A percentile compares a stretch with the other conserved stretches of the same genome.
Conservation (phyloP, 2,329 filamentous ascomycete genomes). For the Botrytis galanthina region DNA sequence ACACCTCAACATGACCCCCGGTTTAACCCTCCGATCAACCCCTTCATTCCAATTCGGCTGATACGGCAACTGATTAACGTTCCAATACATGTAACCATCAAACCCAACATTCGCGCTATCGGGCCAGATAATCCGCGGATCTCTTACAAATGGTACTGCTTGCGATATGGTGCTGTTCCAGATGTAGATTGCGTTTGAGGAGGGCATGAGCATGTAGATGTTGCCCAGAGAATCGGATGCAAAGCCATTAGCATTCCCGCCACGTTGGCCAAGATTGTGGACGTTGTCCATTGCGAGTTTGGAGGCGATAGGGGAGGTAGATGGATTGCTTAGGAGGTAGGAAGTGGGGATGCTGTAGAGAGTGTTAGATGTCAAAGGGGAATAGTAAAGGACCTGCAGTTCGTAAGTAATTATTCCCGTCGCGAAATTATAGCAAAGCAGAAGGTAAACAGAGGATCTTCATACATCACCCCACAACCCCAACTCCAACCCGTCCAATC, state of each 20-base stretch:
- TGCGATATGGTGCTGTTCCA: conserved; percentile 41
- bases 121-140: conserved; percentile 46
- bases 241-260: conserved; percentile 47
- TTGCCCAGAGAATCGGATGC: conserved; percentile 45
- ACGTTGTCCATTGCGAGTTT: conserved; percentile 47
- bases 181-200: conserved; percentile 46
- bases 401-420: neutral
- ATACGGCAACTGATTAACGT: conserved; percentile 50
- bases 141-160: conserved; percentile 42
- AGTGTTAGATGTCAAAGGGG: conserved; percentile 41
- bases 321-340: conserved; percentile 40
- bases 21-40: conserved; percentile 43
- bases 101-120: conserved; percentile 44
- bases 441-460: neutral
- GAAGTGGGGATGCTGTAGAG: conserved; percentile 40
- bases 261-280: conserved; percentile 45
- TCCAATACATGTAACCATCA: conserved; percentile 49
- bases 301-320: conserved; percentile 39
- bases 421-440: neutral
- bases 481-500: conserved; percentile 38
- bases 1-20: conserved; percentile 46
- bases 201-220: conserved; percentile 48
- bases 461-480: conserved; percentile 35
- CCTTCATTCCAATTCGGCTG: conserved; percentile 48
- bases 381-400: conserved; percentile 44